A percentile compares a stretch with the other conserved stretches of the same genome.
phyloP scores from a whole-genome alignment of 108 stramenopile genomes.

The Fragilariopsis cylindrus region DNA sequence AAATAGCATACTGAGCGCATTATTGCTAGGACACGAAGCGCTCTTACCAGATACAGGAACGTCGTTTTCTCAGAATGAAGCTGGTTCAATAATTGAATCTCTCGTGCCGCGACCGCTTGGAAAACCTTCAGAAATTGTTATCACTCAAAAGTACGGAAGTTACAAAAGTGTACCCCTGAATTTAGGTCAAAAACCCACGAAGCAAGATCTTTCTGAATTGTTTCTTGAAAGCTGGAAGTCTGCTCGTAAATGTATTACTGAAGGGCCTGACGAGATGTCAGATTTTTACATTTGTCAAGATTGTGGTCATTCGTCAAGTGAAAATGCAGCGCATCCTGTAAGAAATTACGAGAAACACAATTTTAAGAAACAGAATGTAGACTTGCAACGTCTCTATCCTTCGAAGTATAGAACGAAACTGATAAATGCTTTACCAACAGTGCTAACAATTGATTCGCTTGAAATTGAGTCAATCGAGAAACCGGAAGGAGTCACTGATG shows the following conservation, averaged over 20 bases:
- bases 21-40: too few species aligned
- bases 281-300: constrained; percentile 21
- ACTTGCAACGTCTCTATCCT: constrained; percentile 11
- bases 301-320: constrained; percentile 35
- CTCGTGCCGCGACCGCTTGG: constrained; percentile 31
- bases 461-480: neutral
- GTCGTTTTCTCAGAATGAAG: neutral
- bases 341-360: constrained; percentile 42
- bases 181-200: neutral
- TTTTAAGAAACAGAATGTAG: neutral
- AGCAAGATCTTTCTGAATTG: neutral
- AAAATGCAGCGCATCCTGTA: constrained; percentile 22
- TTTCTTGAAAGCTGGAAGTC: constrained; percentile 11
- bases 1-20: too few species aligned
- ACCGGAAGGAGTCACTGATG: neutral
- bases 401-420: constrained; percentile 2
- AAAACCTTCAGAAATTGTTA: constrained; percentile 11
- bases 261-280: constrained; percentile 20
- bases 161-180: constrained; percentile 7
- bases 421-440: constrained; percentile 14
- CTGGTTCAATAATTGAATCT: constrained; percentile 17
- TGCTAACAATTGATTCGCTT: neutral
- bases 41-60: too few species aligned
- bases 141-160: constrained; percentile 18
- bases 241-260: constrained; percentile 18